Evolutionary conservation across 192 early-diverging fungal genomes (phyloP), one percentile per base, ranked within the genome.

Genomic region (Borealophlyctis nickersoniae): DNA sequence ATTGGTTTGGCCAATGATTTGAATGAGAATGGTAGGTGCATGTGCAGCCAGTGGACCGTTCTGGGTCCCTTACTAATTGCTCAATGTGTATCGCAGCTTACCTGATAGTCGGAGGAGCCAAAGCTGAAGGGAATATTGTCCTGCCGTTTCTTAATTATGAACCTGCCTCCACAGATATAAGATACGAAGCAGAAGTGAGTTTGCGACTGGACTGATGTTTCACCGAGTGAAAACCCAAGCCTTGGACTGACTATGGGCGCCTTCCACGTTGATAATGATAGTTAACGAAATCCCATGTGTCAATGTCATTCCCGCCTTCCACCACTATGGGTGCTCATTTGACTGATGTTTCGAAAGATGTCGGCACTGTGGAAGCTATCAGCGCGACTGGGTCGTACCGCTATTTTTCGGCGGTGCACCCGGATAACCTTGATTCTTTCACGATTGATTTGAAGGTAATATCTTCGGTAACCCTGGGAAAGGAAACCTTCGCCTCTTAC

Each of bases 1-100:
- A 89, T 92, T 58, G 80, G 88, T 63, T 74, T 84, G 62, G 86
- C 87, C 19, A 87, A 78, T 23, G 84, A 86, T 28, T 64, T 77
- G 7, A 81, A 86, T 32, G 89, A 92, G 48, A 92, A 92, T 65
- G 76, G 89, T 89, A 79, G 24, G 75, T 54, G 56, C 34, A 19
- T 39, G 49, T 13, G 52, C 11, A 62, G 7, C 23, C 3, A 2
- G 4, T 53, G 16, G 24, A 26, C 60, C 22, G 14, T 49, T 13
- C 57, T 35, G 14, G 11, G 48, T n/a, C n/a, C n/a, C n/a, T n/a
- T n/a, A n/a, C n/a, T n/a, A n/a, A n/a, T n/a, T n/a, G n/a, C 39
- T n/a, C 9, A n/a, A n/a, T n/a, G 39, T 48, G 39, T 13, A 48
- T 48, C 11, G 39, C 39, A 13, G 39, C n/a, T 48, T 48, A 62